Percentiles rank a stretch among this genome's conserved stretches.
These are phyloP conservation scores for Solanum boliviense DNA, from an alignment of 257 asterid genomes.

Conservation along the genomic window DNA sequence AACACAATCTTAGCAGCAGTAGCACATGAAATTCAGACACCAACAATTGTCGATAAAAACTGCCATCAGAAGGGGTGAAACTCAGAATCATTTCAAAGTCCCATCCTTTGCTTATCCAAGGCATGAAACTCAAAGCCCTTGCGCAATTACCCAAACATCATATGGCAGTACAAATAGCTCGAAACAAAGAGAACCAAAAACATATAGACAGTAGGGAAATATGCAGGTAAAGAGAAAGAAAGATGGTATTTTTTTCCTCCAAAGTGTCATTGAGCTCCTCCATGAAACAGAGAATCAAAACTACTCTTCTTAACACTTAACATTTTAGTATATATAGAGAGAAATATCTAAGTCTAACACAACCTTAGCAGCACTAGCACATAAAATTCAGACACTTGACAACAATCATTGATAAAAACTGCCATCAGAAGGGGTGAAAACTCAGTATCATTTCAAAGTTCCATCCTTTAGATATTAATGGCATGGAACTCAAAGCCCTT, in stretches of 20 bases:
- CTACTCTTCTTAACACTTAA: background rate
- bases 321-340: background rate
- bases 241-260: background rate
- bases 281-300: background rate
- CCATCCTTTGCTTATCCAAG: background rate
- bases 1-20: background rate
- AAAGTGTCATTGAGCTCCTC: background rate
- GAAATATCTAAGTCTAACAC: background rate
- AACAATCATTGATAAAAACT: background rate
- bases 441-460: background rate
- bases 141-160: background rate
- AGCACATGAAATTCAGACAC: background rate
- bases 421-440: background rate
- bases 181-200: background rate
- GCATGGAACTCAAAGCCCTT: constrained; percentile 4
- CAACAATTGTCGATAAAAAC: background rate
- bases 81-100: background rate
- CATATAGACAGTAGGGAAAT: background rate
- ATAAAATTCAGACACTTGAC: background rate
- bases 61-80: background rate
- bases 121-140: background rate
- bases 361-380: background rate
- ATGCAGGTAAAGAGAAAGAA: background rate
- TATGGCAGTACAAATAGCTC: background rate
- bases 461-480: background rate